Percentiles rank a stretch among this genome's conserved stretches.
phyloP scores from a whole-genome alignment of 2,329 filamentous ascomycete species.

The Arthroderma uncinatum region DNA sequence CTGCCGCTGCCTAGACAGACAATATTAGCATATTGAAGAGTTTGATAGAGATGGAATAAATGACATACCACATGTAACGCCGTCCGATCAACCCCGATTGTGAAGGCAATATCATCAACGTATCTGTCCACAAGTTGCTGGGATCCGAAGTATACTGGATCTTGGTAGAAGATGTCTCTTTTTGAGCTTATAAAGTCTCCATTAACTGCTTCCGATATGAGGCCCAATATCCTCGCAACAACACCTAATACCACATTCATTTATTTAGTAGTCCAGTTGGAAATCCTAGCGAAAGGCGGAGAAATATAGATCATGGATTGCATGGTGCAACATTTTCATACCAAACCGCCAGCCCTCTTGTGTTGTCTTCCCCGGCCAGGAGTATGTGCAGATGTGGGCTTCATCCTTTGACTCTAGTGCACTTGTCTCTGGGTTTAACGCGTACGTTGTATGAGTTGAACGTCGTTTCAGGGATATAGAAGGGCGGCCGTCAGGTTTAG shows the following conservation, averaged over 20 bases:
- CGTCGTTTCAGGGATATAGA: constrained; percentile 21
- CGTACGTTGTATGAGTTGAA: constrained; percentile 13
- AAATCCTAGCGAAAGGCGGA: not conserved
- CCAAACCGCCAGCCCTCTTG: constrained; percentile 50
- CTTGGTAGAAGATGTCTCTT: constrained; percentile 54
- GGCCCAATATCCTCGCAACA: constrained; percentile 44
- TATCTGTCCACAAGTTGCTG: constrained; percentile 48
- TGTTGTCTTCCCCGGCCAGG: constrained; percentile 45
- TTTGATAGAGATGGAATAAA: not conserved
- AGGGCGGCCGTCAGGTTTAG: constrained; percentile 20
- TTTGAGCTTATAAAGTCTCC: constrained; percentile 44
- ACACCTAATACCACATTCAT: constrained; percentile 34
- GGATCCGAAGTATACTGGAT: constrained; percentile 48
- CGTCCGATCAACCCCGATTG: constrained; percentile 44
- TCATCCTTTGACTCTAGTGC: constrained; percentile 20
- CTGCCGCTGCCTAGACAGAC: constrained; percentile 29
- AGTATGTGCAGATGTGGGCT: constrained; percentile 27
- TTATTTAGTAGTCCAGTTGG: not conserved
- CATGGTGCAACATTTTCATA: constrained; percentile 19
- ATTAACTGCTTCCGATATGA: constrained; percentile 43
- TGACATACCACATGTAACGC: constrained; percentile 46
- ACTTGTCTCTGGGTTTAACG: constrained; percentile 22
- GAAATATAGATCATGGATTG: not conserved
- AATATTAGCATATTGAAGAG: not conserved
- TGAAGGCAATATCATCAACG: constrained; percentile 51